phyloP scores from a whole-genome alignment of 31 red algal species.

The Odonthalia washingtoniensis region DNA sequence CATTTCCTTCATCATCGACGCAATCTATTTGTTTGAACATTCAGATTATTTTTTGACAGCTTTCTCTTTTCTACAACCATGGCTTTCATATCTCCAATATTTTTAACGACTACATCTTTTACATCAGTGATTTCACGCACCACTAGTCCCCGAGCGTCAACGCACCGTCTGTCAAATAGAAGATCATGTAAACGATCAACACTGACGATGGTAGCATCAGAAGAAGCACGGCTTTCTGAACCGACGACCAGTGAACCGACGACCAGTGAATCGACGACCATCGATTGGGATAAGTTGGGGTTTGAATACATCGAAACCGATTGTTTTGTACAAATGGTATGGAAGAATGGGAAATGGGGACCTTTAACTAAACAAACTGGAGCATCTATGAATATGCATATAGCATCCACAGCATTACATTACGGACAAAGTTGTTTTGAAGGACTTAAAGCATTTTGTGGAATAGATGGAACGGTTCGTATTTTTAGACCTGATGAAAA shows the following conservation, averaged over 20 bases:
- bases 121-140: too few relatives aligned
- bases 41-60: too few relatives aligned
- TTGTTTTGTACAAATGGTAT: conserved; percentile 75
- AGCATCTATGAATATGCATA: conserved; percentile 81
- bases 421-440: conserved; percentile 98
- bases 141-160: too few relatives aligned
- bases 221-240: neutral
- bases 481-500: conserved; percentile 96
- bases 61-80: too few relatives aligned
- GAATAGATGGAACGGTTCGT: conserved; percentile 71
- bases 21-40: too few relatives aligned
- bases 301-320: conserved; percentile 92
- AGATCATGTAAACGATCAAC: neutral
- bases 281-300: conserved; percentile 90
- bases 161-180: neutral
- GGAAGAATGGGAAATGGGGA: conserved; percentile 70
- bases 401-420: conserved; percentile 91
- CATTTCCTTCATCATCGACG: too few relatives aligned
- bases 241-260: too few relatives aligned
- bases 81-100: neutral
- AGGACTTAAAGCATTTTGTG: conserved; percentile 94
- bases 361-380: conserved; percentile 36
- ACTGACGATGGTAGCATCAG: neutral
- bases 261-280: too few relatives aligned
- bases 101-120: too few relatives aligned